Conservation (phyloP, 306 rosid genomes). For the Lupinus albus region DNA sequence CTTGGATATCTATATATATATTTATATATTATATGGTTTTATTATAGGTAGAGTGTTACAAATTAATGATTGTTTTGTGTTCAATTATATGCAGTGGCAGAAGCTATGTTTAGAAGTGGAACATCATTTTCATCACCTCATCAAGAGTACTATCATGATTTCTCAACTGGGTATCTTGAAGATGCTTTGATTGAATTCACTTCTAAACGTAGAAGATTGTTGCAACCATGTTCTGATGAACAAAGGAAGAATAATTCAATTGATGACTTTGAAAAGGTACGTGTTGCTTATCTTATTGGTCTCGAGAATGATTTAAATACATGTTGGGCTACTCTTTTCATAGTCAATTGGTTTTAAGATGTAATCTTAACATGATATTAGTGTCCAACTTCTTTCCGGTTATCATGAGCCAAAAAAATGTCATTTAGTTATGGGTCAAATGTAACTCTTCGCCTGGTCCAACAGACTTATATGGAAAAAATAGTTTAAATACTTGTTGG, state of each 20-base stretch:
- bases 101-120: constrained; percentile 54
- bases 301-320: no score
- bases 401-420: no score
- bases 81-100: constrained; percentile 38
- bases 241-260: constrained; percentile 36
- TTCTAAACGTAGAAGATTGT: constrained; percentile 73
- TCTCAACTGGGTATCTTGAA: constrained; percentile 85
- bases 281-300: no score
- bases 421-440: no score
- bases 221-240: constrained; percentile 40
- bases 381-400: no score
- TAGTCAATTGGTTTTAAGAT: no score
- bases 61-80: constrained; percentile 40
- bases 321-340: no score
- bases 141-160: constrained; percentile 50
- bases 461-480: no score
- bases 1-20: constrained; percentile 20
- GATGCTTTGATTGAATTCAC: constrained; percentile 80
- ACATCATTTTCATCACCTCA: constrained; percentile 56
- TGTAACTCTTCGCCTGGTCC: no score
- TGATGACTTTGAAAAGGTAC: constrained; percentile 49
- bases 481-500: no score
- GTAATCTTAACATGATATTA: no score
- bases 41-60: constrained; percentile 5
- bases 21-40: not conserved